phyloP scores from a whole-genome alignment of 805 yeast species.

The Hanseniaspora occidentalis region DNA sequence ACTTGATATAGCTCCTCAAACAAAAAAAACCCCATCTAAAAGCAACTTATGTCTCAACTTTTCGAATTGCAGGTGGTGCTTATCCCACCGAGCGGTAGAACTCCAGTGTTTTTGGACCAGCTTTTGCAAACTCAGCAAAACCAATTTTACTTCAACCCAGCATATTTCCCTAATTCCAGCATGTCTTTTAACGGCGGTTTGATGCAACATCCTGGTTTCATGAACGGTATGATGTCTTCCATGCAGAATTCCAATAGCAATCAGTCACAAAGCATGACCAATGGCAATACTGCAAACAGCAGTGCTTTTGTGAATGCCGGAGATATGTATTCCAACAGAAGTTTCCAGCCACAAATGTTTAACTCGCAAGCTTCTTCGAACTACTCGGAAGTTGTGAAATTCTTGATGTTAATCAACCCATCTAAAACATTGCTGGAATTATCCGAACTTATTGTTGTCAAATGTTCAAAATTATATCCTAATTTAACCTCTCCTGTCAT shows the following conservation, averaged over 20 bases:
- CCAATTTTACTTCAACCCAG: background rate
- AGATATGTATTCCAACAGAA: background rate
- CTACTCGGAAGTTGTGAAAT: slow-evolving; percentile 26
- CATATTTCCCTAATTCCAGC: background rate
- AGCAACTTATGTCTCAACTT: background rate
- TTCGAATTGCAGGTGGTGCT: background rate
- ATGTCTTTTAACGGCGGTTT: background rate
- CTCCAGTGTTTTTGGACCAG: background rate
- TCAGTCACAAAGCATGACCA: background rate
- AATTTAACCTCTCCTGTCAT: slow-evolving; percentile 36
- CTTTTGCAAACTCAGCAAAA: background rate
- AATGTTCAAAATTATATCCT: slow-evolving; percentile 57
- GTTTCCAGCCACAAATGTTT: background rate
- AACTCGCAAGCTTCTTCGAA: background rate
- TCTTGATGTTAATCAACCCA: slow-evolving; percentile 50
- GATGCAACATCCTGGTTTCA: background rate
- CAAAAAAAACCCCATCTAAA: background rate
- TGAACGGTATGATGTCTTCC: too few relatives aligned
- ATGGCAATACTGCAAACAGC: background rate
- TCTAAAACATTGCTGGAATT: slow-evolving; percentile 34
- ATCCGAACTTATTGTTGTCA: slow-evolving; percentile 38
- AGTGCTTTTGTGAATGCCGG: background rate
- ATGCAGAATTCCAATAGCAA: too few relatives aligned
- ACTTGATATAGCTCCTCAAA: background rate
- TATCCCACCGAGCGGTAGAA: background rate